Evolutionary conservation across 345 rosid species (phyloP), one percentile per base, ranked within the genome.

Genomic region (Litchi chinensis): DNA sequence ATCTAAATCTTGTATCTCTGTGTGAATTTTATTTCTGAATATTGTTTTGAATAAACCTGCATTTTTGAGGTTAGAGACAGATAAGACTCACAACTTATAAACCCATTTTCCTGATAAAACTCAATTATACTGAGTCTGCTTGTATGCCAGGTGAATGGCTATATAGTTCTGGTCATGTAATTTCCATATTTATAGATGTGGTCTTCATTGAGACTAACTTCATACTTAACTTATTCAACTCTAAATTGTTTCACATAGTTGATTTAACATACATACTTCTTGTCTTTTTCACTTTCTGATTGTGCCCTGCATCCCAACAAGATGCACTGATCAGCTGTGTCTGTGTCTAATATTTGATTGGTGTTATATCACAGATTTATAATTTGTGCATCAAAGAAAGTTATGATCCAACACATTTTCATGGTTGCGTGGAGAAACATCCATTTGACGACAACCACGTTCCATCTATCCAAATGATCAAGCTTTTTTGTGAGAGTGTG

Each of bases 391-490:
- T 91, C 70, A 97, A 95, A 79, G 92, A 95, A 84, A 71, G 74
- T 22, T 93, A 95, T 64, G 90, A 95, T 86, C 84, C 98, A 59
- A 64, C 75, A 10, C 92, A 93, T 83, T 95, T 95, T 43, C 85
- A 95, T 56, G 92, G 94, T 39, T 93, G 93, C 2, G 97, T 93
- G 12, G 98, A 95, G 82, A 83, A 82, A 67, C 92, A 81, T 75
- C 98, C 98, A 2, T 92, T 95, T 41, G 98, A 93, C 75, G 98
- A 95, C 86, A 93, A 95, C 75, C 98, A 95, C 68, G 97, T 93
- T n/a, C 98, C 98, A n/a, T 80, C 92, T 46, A 89, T 95, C 26
- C 80, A 87, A 69, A 87, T 92, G 98, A 81, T 92, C 68, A 90
- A 91, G 89, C 79, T 65, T 93, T 93, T 95, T 80, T 95, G 98